These are phyloP conservation scores for Grifola frondosa DNA, from an alignment of 1,284 basidiomycete genomes.

Conservation along the genomic window DNA sequence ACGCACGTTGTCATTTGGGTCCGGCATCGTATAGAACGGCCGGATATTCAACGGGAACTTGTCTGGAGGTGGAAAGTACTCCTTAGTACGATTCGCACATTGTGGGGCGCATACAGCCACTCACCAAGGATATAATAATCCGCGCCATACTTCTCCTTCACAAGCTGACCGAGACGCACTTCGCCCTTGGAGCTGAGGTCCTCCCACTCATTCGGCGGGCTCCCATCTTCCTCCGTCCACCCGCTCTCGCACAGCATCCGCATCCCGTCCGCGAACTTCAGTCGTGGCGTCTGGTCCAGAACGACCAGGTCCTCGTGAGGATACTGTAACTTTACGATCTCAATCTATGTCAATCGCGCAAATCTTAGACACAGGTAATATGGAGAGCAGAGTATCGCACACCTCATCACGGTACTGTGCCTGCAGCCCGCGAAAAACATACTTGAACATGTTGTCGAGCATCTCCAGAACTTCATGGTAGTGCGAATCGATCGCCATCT, in stretches of 20 bases:
- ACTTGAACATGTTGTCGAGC: constrained; percentile 40
- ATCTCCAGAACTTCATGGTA: constrained; percentile 56
- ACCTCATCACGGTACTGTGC: constrained; percentile 36
- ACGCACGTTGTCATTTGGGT: constrained; percentile 49
- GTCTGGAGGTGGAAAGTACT: constrained; percentile 35
- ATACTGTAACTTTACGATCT: constrained; percentile 56
- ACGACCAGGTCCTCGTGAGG: constrained; percentile 52
- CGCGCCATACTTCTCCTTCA: constrained; percentile 66
- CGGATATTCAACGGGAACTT: constrained; percentile 64
- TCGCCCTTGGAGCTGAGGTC: constrained; percentile 51
- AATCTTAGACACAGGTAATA: background rate
- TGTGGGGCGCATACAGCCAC: constrained; percentile 1
- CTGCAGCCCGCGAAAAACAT: constrained; percentile 39
- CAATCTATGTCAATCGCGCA: constrained; percentile 44
- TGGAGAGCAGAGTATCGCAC: constrained; percentile 1
- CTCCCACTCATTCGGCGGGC: constrained; percentile 48
- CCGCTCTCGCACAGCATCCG: constrained; percentile 51
- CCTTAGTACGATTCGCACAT: background rate
- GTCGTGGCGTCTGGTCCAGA: constrained; percentile 48
- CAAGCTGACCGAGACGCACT: constrained; percentile 58
- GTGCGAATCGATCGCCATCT: constrained; percentile 70
- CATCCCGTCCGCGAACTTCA: constrained; percentile 61
- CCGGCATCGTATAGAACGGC: constrained; percentile 75
- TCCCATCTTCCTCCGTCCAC: constrained; percentile 45
- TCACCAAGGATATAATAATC: constrained; percentile 62